phyloP scores from a whole-genome alignment of 164 flowering plant genomes.

The Kalanchoe fedtschenkoi region DNA sequence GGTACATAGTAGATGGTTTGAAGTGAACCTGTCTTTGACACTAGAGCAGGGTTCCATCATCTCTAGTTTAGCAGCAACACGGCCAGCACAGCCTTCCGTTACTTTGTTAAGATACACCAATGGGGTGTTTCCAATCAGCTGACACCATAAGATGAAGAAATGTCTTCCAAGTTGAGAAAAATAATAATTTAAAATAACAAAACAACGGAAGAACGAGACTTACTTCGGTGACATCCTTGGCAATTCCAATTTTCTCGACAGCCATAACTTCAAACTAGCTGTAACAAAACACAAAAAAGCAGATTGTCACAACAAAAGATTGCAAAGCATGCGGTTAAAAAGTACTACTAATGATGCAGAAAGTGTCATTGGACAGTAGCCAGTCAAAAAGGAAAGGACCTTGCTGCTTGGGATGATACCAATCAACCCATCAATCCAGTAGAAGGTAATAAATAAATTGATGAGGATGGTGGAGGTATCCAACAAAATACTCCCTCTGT shows the following conservation, averaged over 20 bases:
- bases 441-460: too few species aligned
- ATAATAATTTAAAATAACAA: neutral
- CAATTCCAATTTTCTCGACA: slow-evolving; percentile 21
- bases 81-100: slow-evolving; percentile 43
- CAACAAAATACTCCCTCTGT: too few species aligned
- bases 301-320: too few species aligned
- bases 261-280: slow-evolving; percentile 16
- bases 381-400: too few species aligned
- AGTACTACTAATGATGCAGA: too few species aligned
- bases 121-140: slow-evolving; percentile 46
- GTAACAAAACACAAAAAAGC: neutral
- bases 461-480: too few species aligned
- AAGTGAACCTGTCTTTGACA: slow-evolving; percentile 31
- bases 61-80: too few species aligned
- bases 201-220: neutral
- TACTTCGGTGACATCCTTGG: slow-evolving; percentile 43
- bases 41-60: too few species aligned
- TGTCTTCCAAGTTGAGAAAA: neutral
- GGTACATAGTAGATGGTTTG: neutral
- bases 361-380: too few species aligned
- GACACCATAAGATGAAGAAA: neutral
- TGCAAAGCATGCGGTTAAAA: too few species aligned
- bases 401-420: too few species aligned
- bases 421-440: too few species aligned
- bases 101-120: slow-evolving; percentile 39